Conservation (phyloP, 2,329 filamentous ascomycete species). For the Aspergillus transmontanensis region DNA sequence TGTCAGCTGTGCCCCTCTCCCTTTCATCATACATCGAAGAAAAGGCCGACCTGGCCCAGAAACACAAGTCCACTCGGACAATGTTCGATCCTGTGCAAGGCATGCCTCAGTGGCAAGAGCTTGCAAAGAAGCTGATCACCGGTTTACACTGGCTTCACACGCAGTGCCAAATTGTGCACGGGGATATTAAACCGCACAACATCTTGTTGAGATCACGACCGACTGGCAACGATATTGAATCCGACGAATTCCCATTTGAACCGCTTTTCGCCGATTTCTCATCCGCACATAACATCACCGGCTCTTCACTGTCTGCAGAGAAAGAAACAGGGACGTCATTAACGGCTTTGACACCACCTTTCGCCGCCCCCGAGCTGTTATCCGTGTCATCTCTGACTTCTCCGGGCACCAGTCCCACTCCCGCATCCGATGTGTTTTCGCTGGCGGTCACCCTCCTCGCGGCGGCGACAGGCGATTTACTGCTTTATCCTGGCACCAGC, state of each 20-base stretch:
- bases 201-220: conserved; percentile 39
- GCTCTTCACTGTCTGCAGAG: conserved; percentile 13
- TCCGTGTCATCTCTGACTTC: conserved; percentile 39
- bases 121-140: conserved; percentile 44
- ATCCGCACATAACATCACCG: conserved; percentile 34
- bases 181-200: conserved; percentile 53
- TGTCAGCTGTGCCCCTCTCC: conserved; percentile 47
- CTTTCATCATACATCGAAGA: conserved; percentile 46
- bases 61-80: conserved; percentile 41
- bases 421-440: conserved; percentile 49
- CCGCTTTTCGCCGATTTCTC: conserved; percentile 51
- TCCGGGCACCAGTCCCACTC: conserved; percentile 35
- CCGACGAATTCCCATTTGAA: conserved; percentile 37
- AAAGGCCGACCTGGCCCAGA: conserved; percentile 30
- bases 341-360: conserved; percentile 48
- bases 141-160: conserved; percentile 49
- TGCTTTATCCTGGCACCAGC: conserved; percentile 44
- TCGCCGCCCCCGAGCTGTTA: conserved; percentile 49
- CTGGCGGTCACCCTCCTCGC: conserved; percentile 49
- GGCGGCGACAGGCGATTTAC: conserved; percentile 48
- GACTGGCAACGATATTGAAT: background rate
- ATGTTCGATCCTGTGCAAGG: conserved; percentile 51
- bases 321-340: conserved; percentile 26
- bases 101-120: conserved; percentile 40
- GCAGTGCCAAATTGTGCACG: conserved; percentile 45